Percentiles rank a stretch among this genome's conserved stretches.
Evolutionary conservation across 1,284 basidiomycete genomes (phyloP).

Genomic region (Ganoderma multipileum): DNA sequence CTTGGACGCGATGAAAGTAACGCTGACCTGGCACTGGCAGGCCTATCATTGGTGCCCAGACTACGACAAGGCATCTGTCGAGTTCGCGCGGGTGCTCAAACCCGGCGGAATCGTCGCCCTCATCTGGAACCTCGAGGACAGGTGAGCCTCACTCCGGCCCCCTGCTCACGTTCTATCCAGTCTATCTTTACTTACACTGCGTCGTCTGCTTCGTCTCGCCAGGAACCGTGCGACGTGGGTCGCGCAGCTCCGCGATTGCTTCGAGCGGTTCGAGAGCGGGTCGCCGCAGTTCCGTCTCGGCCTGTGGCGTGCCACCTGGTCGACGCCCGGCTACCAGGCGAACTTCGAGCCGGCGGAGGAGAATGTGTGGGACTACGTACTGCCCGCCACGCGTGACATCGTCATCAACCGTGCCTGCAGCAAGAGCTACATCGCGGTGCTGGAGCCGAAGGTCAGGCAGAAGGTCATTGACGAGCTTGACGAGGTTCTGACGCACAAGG

Average conservation of each 20-base stretch:
- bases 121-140: conserved; percentile 84
- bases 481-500: conserved; percentile 54
- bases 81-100: conserved; percentile 77
- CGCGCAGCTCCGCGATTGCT: conserved; percentile 66
- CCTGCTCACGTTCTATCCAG: background rate
- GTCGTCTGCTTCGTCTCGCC: background rate
- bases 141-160: conserved; percentile 46
- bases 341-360: conserved; percentile 64
- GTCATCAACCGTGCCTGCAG: conserved; percentile 68
- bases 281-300: conserved; percentile 78
- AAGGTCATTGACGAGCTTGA: conserved; percentile 55
- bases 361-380: conserved; percentile 54
- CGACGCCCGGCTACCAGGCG: conserved; percentile 57
- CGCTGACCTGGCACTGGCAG: conserved; percentile 42
- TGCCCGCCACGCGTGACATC: conserved; percentile 56
- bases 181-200: background rate
- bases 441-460: conserved; percentile 59
- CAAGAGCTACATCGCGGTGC: conserved; percentile 77
- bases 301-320: conserved; percentile 72
- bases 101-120: conserved; percentile 67
- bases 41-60: conserved; percentile 87
- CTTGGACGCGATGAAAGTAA: background rate
- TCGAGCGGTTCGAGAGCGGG: conserved; percentile 69
- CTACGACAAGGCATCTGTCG: conserved; percentile 64
- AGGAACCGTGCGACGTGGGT: conserved; percentile 74